Conservation (phyloP, 2,329 filamentous ascomycete species). For the Fusarium oligoseptatum region DNA sequence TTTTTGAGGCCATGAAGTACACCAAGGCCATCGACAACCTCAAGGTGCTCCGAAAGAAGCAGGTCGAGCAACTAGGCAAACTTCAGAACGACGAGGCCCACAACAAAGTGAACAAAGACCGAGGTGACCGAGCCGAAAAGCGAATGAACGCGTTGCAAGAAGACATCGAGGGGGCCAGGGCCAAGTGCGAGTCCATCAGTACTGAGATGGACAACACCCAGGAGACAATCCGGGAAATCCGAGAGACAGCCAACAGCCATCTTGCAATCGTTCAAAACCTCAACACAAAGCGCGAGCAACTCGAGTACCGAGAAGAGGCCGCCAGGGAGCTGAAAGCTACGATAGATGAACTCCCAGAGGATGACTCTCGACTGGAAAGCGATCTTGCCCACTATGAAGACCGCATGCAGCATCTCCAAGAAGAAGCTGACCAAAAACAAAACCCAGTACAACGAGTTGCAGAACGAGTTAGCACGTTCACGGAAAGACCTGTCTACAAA, state of each 20-base stretch:
- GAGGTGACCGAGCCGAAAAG: constrained; percentile 79
- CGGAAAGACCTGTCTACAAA: constrained; percentile 65
- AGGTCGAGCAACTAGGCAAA: constrained; percentile 79
- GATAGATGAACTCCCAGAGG: constrained; percentile 82
- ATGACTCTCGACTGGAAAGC: constrained; percentile 80
- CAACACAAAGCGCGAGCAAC: constrained; percentile 81
- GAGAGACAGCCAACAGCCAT: constrained; percentile 79
- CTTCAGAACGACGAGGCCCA: constrained; percentile 82
- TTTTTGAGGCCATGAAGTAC: constrained; percentile 97
- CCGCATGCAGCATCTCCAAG: constrained; percentile 74
- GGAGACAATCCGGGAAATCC: constrained; percentile 73
- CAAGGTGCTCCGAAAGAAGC: constrained; percentile 85
- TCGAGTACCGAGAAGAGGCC: constrained; percentile 76
- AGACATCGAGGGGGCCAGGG: constrained; percentile 73
- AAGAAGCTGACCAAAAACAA: constrained; percentile 73
- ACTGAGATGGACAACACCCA: constrained; percentile 72
- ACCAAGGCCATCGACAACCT: constrained; percentile 98
- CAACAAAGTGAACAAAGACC: constrained; percentile 87
- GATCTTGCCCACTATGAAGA: constrained; percentile 84
- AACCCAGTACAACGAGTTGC: constrained; percentile 75
- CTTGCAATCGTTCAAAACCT: constrained; percentile 81
- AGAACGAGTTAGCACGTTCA: constrained; percentile 59
- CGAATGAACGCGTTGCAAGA: constrained; percentile 73
- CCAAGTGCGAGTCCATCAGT: constrained; percentile 70
- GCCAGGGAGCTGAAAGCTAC: constrained; percentile 78